Conservation (phyloP, 148 eudicot genomes). For the Diospyros kaki region DNA sequence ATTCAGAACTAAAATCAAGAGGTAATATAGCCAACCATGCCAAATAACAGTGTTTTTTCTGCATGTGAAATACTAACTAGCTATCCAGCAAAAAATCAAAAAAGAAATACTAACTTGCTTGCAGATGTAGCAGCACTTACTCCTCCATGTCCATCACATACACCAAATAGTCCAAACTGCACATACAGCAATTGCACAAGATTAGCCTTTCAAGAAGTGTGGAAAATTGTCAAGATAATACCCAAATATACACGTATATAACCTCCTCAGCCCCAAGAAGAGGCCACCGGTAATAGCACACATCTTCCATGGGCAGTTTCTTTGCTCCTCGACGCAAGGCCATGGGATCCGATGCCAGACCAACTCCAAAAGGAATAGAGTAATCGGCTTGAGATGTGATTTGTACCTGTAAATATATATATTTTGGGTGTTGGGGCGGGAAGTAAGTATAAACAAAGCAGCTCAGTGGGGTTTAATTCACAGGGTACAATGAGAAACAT, state of each 20-base stretch:
- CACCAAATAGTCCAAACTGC: slow-evolving; percentile 96
- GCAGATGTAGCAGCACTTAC: slow-evolving; percentile 73
- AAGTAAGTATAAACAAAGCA: neutral
- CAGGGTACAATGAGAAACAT: neutral
- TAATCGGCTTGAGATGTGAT: slow-evolving; percentile 49
- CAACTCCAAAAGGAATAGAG: slow-evolving; percentile 74
- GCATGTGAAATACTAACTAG: neutral
- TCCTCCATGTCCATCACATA: slow-evolving; percentile 98
- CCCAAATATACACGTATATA: slow-evolving; percentile 1
- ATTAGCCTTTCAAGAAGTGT: slow-evolving; percentile 10
- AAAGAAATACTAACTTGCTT: slow-evolving; percentile 65
- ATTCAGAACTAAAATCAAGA: neutral
- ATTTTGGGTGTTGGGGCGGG: neutral
- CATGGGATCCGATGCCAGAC: slow-evolving; percentile 93
- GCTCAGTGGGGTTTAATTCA: neutral
- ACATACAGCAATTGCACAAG: slow-evolving; percentile 5
- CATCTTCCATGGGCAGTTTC: slow-evolving; percentile 95
- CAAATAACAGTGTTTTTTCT: neutral
- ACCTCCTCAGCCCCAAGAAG: slow-evolving; percentile 83
- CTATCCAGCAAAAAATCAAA: too few relatives aligned
- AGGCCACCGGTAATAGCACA: slow-evolving; percentile 80
- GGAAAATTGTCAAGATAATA: neutral
- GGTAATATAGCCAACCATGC: neutral
- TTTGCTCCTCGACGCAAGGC: slow-evolving; percentile 84
- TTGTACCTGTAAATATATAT: slow-evolving; percentile 52